Base-by-base conservation (phyloP, 2,329 filamentous ascomycete species). In the Botrytis medusae region DNA sequence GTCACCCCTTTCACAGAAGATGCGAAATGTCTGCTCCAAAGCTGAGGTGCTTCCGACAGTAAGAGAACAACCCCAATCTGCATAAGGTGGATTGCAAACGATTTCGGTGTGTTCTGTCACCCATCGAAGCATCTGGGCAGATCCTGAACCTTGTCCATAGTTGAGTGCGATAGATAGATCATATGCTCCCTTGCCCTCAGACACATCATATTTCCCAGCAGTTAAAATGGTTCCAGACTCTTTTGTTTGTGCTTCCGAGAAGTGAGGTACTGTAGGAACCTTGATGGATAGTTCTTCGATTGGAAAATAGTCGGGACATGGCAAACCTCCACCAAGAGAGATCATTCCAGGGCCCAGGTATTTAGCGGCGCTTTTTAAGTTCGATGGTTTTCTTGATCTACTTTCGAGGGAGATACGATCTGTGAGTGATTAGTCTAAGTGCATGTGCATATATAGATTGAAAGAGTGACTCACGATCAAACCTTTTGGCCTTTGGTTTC, bases 41-140 rank as follows among this genome's bases (percentile, higher is more conserved):
- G 93, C 91, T 37, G 90, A 93, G 0, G 96, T 98, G 82, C 91
- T 96, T 71, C 95, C 96, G 59, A 95, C 88, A 3, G 91, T 95
- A 84, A 98, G 87, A 72, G 90, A 91, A 79, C 93, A 93, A 76
- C 89, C 87, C 96, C 96, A 99, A 84, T 99, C 95, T 29, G 91
- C 87, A 81, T 98, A 98, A 0, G 93, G 93, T 25, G 95, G 95
- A 75, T 89, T 87, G 82, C 94, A 93, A 25, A 97, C 90, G 72
- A 98, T 89, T 83, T 99, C 95, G 0, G 95, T 97, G 83, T 98
- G 96, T 85, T 99, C 96, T 0, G 95, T 97, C 69, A 98, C 87
- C 84, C 93, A 98, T 74, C 96, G 91, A 75, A 98, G 85, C 82
- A 99, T 86, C 83, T 97, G 96, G 5, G 94, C 92, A 18, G 93